Conservation (phyloP, 2,329 filamentous ascomycete species). For the Trichothecium sympodiale region DNA sequence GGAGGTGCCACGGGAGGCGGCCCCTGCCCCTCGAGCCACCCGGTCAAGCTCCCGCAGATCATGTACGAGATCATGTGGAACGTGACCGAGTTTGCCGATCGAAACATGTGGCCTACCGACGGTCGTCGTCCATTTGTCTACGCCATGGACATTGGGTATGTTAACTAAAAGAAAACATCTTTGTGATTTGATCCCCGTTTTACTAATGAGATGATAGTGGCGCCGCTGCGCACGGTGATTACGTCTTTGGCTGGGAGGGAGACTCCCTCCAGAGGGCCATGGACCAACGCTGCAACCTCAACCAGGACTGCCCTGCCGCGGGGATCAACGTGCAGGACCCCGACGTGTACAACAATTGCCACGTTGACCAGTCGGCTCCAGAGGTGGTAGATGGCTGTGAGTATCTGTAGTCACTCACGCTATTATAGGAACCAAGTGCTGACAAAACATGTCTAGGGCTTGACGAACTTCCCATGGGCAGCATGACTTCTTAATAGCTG, state of each 20-base stretch:
- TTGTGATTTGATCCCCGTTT: slow-evolving; percentile 17
- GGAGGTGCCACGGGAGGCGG: slow-evolving; percentile 16
- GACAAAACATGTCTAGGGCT: too few relatives aligned
- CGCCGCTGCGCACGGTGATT: slow-evolving; percentile 69
- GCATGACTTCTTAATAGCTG: too few relatives aligned
- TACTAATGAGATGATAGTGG: slow-evolving; percentile 29
- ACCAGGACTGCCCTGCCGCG: slow-evolving; percentile 29
- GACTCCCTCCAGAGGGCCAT: slow-evolving; percentile 59
- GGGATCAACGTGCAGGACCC: slow-evolving; percentile 33
- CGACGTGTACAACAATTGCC: slow-evolving; percentile 34
- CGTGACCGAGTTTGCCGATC: slow-evolving; percentile 52
- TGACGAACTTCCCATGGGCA: too few relatives aligned
- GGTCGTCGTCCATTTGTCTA: slow-evolving; percentile 23
- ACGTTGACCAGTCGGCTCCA: slow-evolving; percentile 30
- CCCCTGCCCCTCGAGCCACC: slow-evolving; percentile 28
- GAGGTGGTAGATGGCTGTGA: slow-evolving; percentile 36
- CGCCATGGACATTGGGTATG: slow-evolving; percentile 11
- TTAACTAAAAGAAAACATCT: neutral
- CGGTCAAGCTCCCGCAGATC: slow-evolving; percentile 57
- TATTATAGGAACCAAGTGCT: too few relatives aligned
- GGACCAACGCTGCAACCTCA: slow-evolving; percentile 26
- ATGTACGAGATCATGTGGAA: slow-evolving; percentile 83
- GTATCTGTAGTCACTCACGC: neutral
- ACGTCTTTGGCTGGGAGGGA: slow-evolving; percentile 67
- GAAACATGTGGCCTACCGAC: slow-evolving; percentile 23